Conservation (phyloP, 306 rosid species). For the Sesbania bispinosa region DNA sequence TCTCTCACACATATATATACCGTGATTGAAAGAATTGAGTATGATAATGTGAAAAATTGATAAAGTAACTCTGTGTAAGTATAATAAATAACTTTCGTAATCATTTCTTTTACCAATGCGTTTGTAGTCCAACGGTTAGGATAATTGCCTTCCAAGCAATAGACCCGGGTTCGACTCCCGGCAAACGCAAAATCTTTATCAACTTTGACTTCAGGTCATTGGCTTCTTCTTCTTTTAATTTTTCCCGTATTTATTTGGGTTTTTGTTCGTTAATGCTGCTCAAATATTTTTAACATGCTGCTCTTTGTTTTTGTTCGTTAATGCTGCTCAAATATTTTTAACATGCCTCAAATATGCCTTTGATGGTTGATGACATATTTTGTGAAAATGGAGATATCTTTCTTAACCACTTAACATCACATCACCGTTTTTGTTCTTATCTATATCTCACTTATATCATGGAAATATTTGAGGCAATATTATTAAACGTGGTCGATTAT, state of each 20-base stretch:
- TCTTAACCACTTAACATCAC: background rate
- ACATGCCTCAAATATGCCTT: no score
- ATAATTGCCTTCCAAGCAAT: slow-evolving; percentile 53
- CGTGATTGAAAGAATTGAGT: no score
- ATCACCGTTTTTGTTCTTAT: background rate
- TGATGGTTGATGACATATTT: slow-evolving; percentile 94
- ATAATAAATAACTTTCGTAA: no score
- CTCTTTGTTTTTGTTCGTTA: background rate
- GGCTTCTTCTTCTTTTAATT: background rate
- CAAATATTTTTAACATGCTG: background rate
- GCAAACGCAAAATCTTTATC: slow-evolving; percentile 41
- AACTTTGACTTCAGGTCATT: no score
- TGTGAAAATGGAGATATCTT: slow-evolving; percentile 80
- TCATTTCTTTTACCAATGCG: background rate
- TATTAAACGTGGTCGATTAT: no score
- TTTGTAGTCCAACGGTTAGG: slow-evolving; percentile 52
- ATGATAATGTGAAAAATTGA: no score
- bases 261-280: background rate
- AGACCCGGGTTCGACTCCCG: slow-evolving; percentile 55
- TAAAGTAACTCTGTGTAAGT: no score
- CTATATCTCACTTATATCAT: background rate
- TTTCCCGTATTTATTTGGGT: background rate
- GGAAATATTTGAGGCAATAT: slow-evolving; percentile 68
- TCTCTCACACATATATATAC: no score
- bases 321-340: no score